phyloP scores from a whole-genome alignment of 2,329 filamentous ascomycete species.

The Aspergillus cejpii region DNA sequence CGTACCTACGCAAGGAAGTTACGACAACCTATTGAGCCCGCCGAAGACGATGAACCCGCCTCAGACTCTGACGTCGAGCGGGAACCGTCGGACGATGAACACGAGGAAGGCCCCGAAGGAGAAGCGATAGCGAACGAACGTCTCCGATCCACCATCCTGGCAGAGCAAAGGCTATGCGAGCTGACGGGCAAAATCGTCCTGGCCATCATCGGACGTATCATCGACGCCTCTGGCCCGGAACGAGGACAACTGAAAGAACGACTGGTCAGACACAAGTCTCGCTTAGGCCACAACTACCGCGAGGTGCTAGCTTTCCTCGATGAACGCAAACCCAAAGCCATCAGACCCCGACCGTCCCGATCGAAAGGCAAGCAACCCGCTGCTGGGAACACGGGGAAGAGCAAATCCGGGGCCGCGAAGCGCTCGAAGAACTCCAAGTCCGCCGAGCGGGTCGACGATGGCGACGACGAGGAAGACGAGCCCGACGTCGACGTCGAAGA shows the following conservation, averaged over 20 bases:
- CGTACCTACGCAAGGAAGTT: constrained; percentile 66
- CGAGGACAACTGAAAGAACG: constrained; percentile 62
- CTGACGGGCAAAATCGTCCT: constrained; percentile 79
- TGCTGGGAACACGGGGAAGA: constrained; percentile 11
- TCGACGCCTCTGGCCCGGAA: constrained; percentile 58
- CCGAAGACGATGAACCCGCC: constrained; percentile 67
- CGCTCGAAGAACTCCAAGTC: constrained; percentile 25
- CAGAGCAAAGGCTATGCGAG: constrained; percentile 80
- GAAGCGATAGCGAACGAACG: constrained; percentile 46
- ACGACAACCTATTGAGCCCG: constrained; percentile 38
- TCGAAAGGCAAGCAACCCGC: constrained; percentile 33
- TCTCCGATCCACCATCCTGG: constrained; percentile 60
- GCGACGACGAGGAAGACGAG: constrained; percentile 35
- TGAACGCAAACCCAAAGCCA: constrained; percentile 47
- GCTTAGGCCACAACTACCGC: constrained; percentile 76
- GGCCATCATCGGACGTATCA: constrained; percentile 64
- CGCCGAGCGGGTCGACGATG: constrained; percentile 41
- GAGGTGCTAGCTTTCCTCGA: constrained; percentile 78
- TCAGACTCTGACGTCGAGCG: constrained; percentile 58
- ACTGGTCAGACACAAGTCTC: constrained; percentile 70
- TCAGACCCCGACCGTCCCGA: constrained; percentile 12
- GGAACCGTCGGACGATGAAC: constrained; percentile 43
- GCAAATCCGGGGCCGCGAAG: constrained; percentile 16
- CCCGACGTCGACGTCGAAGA: constrained; percentile 23
- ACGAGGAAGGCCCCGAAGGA: constrained; percentile 26